Percentiles rank a stretch among this genome's conserved stretches.
These are phyloP conservation scores for Solanum neorickii DNA, from an alignment of 257 asterid genomes.

Conservation along the genomic window DNA sequence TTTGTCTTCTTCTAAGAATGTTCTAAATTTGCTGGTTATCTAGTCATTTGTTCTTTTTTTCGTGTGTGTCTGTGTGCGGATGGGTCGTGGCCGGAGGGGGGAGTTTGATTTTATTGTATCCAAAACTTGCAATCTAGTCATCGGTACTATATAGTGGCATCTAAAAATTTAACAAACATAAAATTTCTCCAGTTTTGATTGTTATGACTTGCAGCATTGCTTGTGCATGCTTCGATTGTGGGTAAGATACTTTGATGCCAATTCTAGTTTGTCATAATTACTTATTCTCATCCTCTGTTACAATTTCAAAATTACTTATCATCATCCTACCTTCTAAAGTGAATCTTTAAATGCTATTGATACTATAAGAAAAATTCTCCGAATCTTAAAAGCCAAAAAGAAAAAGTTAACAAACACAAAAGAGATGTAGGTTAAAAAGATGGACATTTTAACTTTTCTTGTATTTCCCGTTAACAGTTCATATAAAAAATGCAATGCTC, in stretches of 20 bases:
- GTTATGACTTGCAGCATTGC: neutral
- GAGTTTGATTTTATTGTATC: neutral
- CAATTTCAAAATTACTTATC: neutral
- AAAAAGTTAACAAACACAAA: neutral
- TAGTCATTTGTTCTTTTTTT: neutral
- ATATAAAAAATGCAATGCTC: neutral
- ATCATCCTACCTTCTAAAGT: neutral
- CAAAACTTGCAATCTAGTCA: neutral
- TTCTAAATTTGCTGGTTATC: neutral
- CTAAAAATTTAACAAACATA: neutral
- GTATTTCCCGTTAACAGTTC: neutral
- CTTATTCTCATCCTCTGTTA: neutral
- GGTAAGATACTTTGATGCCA: neutral
- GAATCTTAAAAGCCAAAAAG: neutral
- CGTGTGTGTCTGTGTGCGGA: neutral
- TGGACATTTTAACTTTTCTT: neutral
- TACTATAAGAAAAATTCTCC: neutral
- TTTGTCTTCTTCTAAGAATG: neutral
- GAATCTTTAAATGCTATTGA: neutral
- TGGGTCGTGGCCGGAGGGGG: neutral
- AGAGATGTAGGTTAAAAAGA: neutral
- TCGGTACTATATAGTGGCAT: neutral
- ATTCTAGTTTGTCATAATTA: neutral
- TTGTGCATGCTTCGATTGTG: neutral
- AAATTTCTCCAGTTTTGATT: neutral